Percentiles rank a stretch among this genome's conserved stretches.
phyloP scores from a whole-genome alignment of 306 rosid species.

The Castanea sativa region DNA sequence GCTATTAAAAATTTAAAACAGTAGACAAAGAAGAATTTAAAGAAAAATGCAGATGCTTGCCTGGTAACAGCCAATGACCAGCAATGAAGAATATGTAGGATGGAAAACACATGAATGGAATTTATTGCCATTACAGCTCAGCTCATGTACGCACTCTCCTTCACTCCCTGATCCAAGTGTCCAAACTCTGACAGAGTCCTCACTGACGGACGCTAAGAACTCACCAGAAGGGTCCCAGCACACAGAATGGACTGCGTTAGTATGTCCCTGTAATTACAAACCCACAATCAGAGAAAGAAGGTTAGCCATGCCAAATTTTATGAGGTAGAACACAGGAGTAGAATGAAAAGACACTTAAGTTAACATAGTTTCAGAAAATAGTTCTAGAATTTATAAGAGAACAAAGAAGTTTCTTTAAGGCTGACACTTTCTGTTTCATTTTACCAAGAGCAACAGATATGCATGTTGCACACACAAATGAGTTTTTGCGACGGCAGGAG shows the following conservation, averaged over 20 bases:
- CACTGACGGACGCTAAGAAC: slow-evolving; percentile 88
- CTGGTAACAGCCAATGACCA: slow-evolving; percentile 96
- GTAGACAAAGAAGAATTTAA: not conserved
- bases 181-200: slow-evolving; percentile 97
- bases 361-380: not conserved
- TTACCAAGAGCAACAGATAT: not conserved
- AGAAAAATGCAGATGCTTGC: slow-evolving; percentile 38
- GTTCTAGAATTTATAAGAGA: not conserved
- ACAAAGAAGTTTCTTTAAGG: not conserved
- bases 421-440: too few relatives aligned
- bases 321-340: not conserved
- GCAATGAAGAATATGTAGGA: slow-evolving; percentile 78
- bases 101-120: slow-evolving; percentile 90
- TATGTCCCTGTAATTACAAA: slow-evolving; percentile 68
- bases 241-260: slow-evolving; percentile 63
- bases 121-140: slow-evolving; percentile 79
- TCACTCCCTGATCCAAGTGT: slow-evolving; percentile 74
- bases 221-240: slow-evolving; percentile 98
- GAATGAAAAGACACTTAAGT: not conserved
- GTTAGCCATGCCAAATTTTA: slow-evolving; percentile 7
- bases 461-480: not conserved
- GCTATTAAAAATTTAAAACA: not conserved
- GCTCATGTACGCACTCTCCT: slow-evolving; percentile 82
- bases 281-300: slow-evolving; percentile 15
- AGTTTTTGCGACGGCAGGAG: not conserved